Evolutionary conservation across 108 stramenopile genomes (phyloP), one percentile per base, ranked within the genome.

Genomic region (Mediolabrus comicus): DNA sequence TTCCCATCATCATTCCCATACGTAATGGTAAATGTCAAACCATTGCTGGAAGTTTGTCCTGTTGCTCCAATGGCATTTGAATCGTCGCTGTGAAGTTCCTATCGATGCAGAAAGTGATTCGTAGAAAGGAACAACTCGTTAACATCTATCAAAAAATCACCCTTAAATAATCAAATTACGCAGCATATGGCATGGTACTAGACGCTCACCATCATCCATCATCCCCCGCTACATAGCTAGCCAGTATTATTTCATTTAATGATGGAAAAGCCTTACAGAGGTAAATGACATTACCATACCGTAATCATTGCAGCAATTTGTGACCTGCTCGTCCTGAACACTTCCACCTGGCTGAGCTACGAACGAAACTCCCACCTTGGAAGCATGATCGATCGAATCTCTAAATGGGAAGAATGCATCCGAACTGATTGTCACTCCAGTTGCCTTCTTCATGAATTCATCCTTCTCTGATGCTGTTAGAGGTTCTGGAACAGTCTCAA

Each of bases 381-480:
- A 92, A 26, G 97, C 97, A 73, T 96, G 96, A 84, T 99, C 99
- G 77, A 99, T 98, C 24, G 92, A 93, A 83, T 99, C 99, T 36
- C 98, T 88, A 83, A 99, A 99, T 5, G 99, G 99, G 83, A 98
- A 99, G 88, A 99, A 99, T 25, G 99, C 99, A 72, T 99, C 99
- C 36, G 92, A 94, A 36, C 91, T 88, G 53, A 98, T 87, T 34
- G 84, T 82, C 22, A 99, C 89, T 3, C 97, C 98, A 11, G 67
- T 73, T 22, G 92, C 81, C 24, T 69, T 59, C 66, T 87, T 84
- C 81, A 97, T 69, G 75, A 96, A 98, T 11, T 79, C 97, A 26
- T 83, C 82, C 89, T 97, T 97, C 71, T 97, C 97, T n/a, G 75
- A 90, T 25, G 76, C 82, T 6, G 97, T 96, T 24, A 99, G 80